Conservation (phyloP, 345 rosid species). For the Luvunga scandens region DNA sequence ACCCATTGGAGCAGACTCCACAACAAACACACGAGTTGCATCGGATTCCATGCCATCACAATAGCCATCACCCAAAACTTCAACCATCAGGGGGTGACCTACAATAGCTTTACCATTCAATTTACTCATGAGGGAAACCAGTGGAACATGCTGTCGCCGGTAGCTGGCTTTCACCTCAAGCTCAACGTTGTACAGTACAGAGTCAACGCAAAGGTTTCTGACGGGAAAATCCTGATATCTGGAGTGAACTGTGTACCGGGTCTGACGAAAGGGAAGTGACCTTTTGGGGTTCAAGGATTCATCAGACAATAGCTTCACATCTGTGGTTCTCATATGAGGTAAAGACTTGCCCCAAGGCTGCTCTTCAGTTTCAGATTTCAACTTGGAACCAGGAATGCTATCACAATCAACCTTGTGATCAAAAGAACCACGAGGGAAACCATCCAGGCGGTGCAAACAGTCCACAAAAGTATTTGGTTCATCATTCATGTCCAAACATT, state of each 20-base stretch:
- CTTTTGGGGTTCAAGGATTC: slow-evolving; percentile 50
- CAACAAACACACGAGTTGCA: background rate
- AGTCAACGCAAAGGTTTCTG: slow-evolving; percentile 28
- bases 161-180: slow-evolving; percentile 73
- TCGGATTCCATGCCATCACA: slow-evolving; percentile 27
- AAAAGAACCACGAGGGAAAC: slow-evolving; percentile 26
- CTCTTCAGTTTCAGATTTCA: slow-evolving; percentile 27
- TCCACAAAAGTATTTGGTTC: slow-evolving; percentile 34
- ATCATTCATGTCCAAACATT: slow-evolving; percentile 42
- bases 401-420: slow-evolving; percentile 36
- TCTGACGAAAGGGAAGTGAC: slow-evolving; percentile 51
- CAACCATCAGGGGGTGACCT: slow-evolving; percentile 78
- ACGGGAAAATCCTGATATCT: slow-evolving; percentile 45
- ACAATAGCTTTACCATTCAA: slow-evolving; percentile 75
- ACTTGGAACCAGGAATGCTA: slow-evolving; percentile 23
- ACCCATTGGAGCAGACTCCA: slow-evolving; percentile 17
- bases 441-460: slow-evolving; percentile 33
- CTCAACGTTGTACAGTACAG: slow-evolving; percentile 60
- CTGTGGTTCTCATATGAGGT: slow-evolving; percentile 34
- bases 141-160: slow-evolving; percentile 69
- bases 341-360: slow-evolving; percentile 39
- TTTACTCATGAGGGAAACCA: slow-evolving; percentile 88
- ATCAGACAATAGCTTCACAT: slow-evolving; percentile 25
- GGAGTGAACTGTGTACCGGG: slow-evolving; percentile 50
- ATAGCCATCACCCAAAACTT: slow-evolving; percentile 42